phyloP scores from a whole-genome alignment of 1,139 yeast species.

The Saccharomyces uvarum region DNA sequence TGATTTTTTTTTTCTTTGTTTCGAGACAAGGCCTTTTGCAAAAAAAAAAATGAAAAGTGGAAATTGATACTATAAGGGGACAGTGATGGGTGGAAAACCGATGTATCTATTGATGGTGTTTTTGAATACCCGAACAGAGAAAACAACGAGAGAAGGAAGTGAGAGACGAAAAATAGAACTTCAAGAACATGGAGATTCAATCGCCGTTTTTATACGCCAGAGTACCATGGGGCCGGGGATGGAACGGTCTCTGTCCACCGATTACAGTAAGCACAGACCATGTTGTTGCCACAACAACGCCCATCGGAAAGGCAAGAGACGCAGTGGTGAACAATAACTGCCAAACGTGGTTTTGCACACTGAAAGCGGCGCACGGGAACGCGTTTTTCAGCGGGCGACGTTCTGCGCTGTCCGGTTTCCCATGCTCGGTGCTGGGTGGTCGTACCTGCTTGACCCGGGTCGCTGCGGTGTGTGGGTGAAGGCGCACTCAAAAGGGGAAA shows the following conservation, averaged over 20 bases:
- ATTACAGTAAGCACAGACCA: background rate
- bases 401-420: background rate
- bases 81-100: background rate
- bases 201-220: constrained; percentile 1
- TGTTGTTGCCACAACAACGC: constrained; percentile 6
- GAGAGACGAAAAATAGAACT: background rate
- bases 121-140: background rate
- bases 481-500: background rate
- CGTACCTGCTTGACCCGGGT: background rate
- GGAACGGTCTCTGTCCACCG: background rate
- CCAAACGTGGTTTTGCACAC: background rate
- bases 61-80: background rate
- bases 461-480: background rate
- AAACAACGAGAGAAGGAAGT: background rate
- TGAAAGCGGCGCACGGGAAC: background rate
- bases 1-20: background rate
- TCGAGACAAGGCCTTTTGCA: constrained; percentile 1
- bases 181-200: background rate
- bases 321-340: constrained; percentile 2
- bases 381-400: background rate
- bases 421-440: background rate
- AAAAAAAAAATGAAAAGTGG: background rate
- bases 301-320: constrained; percentile 1
- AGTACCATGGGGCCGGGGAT: background rate
- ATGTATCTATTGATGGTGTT: background rate